Evolutionary conservation across 352 stramenopile species (phyloP).

Genomic region (Phytophthora pseudosyringae): DNA sequence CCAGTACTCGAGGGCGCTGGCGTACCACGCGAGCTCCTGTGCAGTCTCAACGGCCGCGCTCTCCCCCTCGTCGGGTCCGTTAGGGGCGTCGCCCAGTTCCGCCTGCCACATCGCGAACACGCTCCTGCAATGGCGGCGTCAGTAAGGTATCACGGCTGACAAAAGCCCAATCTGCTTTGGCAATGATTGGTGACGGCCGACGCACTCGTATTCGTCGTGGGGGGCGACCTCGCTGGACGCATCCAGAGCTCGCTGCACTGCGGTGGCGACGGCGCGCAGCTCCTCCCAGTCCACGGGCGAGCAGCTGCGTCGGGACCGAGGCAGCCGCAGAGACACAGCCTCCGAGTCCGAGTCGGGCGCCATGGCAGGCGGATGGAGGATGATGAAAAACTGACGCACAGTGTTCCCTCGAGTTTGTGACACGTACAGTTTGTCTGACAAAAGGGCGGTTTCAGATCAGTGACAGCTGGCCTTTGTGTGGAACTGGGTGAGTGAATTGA

Average conservation of each 20-base stretch:
- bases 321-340: constrained; percentile 21
- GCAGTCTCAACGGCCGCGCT: not conserved
- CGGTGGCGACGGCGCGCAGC: constrained; percentile 49
- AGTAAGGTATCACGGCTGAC: not conserved
- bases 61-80: constrained; percentile 3
- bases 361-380: too few relatives aligned
- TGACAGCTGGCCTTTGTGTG: too few relatives aligned
- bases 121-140: constrained; percentile 34
- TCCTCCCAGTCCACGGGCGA: constrained; percentile 68
- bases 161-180: not conserved
- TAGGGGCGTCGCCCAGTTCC: constrained; percentile 52
- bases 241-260: constrained; percentile 74
- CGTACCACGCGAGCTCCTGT: constrained; percentile 64
- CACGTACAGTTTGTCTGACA: not conserved
- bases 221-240: constrained; percentile 52
- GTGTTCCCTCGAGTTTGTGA: not conserved
- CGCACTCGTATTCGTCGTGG: constrained; percentile 70
- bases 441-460: too few relatives aligned
- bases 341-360: not conserved
- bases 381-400: not conserved
- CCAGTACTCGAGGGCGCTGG: constrained; percentile 81
- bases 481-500: too few relatives aligned
- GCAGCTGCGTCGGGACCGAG: constrained; percentile 22
- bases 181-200: constrained; percentile 6
- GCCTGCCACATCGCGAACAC: constrained; percentile 82